phyloP scores from a whole-genome alignment of 768 basidiomycete species.

The Polyporus arcularius region DNA sequence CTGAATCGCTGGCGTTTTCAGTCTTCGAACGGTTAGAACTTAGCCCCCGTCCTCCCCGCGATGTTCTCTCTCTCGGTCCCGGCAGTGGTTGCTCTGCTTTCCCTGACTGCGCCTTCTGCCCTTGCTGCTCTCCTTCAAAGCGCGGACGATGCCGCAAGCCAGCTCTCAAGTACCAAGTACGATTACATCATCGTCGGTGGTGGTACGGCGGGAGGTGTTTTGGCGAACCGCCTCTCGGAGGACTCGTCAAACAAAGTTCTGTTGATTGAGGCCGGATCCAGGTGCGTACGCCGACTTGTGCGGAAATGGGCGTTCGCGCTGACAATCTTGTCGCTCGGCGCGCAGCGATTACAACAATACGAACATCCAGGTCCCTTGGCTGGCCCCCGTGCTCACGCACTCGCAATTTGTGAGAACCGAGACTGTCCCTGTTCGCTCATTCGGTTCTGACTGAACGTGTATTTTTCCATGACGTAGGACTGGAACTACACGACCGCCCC shows the following conservation, averaged over 20 bases:
- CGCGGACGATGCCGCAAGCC: neutral
- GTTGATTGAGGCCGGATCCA: conserved; percentile 13
- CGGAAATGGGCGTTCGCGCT: neutral
- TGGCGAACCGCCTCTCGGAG: conserved; percentile 15
- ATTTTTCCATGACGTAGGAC: neutral
- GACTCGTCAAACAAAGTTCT: conserved; percentile 7
- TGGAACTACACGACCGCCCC: conserved; percentile 32
- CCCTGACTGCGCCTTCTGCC: neutral
- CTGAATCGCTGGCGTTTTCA: neutral
- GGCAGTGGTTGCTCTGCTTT: neutral
- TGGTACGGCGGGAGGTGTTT: conserved; percentile 13
- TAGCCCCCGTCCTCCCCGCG: neutral
- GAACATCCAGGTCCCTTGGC: neutral
- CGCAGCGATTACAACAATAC: neutral
- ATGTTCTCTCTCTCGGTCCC: neutral
- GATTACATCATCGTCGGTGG: conserved; percentile 9
- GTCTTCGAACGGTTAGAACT: neutral
- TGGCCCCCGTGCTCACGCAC: neutral
- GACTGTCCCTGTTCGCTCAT: neutral
- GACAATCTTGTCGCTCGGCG: neutral
- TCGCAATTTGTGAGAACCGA: neutral
- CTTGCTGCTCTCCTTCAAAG: neutral
- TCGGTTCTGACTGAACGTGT: neutral
- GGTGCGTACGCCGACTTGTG: neutral
- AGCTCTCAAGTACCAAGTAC: neutral